Evolutionary conservation across 1,284 basidiomycete genomes (phyloP).

Genomic region (Marasmius fiardii): DNA sequence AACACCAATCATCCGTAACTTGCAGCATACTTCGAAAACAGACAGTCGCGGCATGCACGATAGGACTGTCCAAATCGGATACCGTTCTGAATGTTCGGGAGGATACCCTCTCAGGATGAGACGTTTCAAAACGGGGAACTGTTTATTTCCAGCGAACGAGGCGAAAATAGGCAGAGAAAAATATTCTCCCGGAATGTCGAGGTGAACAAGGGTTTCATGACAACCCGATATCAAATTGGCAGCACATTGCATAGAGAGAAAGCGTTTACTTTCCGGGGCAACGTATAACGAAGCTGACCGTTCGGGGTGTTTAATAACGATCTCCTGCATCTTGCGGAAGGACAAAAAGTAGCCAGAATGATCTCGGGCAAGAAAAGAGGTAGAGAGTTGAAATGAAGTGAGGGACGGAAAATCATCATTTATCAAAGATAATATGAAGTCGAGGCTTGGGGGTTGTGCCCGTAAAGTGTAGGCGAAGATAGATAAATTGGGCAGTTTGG

Average conservation of each 20-base stretch:
- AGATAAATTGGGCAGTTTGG: constrained; percentile 1
- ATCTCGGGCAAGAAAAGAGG: constrained; percentile 7
- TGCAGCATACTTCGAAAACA: constrained; percentile 8
- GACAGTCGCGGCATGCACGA: constrained; percentile 7
- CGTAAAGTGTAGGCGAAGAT: constrained; percentile 3
- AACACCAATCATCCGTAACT: constrained; percentile 11
- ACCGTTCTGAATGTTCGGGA: constrained; percentile 6
- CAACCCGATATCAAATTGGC: constrained; percentile 8
- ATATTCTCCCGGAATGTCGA: constrained; percentile 12
- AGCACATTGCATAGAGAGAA: constrained; percentile 7
- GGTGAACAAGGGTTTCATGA: constrained; percentile 1
- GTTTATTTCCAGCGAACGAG: not conserved
- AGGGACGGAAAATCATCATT: constrained; percentile 1
- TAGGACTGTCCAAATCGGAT: constrained; percentile 12
- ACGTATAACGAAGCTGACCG: constrained; percentile 3
- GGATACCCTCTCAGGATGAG: constrained; percentile 9
- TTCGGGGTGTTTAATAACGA: constrained; percentile 8
- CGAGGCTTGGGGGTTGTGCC: constrained; percentile 1
- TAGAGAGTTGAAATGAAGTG: constrained; percentile 4
- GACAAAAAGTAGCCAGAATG: not conserved
- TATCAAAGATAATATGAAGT: not conserved
- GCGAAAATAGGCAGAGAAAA: constrained; percentile 5
- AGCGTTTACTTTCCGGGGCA: constrained; percentile 5
- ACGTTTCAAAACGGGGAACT: constrained; percentile 2
- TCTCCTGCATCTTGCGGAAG: constrained; percentile 2